Percentiles rank a stretch among this genome's conserved stretches.
Evolutionary conservation across 2,329 filamentous ascomycete genomes (phyloP).

Genomic region (Exserohilum rostratum): DNA sequence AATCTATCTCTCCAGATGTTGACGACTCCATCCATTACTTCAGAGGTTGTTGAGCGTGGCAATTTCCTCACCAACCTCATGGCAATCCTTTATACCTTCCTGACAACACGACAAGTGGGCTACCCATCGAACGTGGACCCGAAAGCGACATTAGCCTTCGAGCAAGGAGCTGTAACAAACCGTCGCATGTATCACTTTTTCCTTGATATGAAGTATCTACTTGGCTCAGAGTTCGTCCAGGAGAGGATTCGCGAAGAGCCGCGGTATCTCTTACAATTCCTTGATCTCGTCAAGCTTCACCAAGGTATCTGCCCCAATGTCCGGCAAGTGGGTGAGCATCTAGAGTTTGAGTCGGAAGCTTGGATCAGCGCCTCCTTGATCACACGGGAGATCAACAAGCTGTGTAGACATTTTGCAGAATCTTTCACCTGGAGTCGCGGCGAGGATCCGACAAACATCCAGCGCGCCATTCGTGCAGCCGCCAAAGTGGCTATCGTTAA

Average conservation of each 20-base stretch:
- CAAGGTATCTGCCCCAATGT: conserved; percentile 97
- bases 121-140: conserved; percentile 89
- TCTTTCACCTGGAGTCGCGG: conserved; percentile 75
- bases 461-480: conserved; percentile 72
- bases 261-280: conserved; percentile 89
- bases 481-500: conserved; percentile 86
- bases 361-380: conserved; percentile 97
- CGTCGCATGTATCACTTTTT: conserved; percentile 98
- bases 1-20: conserved; percentile 96
- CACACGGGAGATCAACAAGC: conserved; percentile 90
- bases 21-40: conserved; percentile 94
- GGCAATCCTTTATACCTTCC: conserved; percentile 95
- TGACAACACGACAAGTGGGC: conserved; percentile 93
- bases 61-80: conserved; percentile 96
- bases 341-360: conserved; percentile 96
- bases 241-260: conserved; percentile 80
- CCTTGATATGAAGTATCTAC: conserved; percentile 87
- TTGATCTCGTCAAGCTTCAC: conserved; percentile 93
- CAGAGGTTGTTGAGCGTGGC: conserved; percentile 90
- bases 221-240: conserved; percentile 87
- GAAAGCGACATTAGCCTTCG: conserved; percentile 86
- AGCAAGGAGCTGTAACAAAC: conserved; percentile 93
- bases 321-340: conserved; percentile 89
- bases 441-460: conserved; percentile 70
- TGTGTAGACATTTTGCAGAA: conserved; percentile 87